Conservation (phyloP, 352 stramenopile genomes). For the Pythium oligandrum region DNA sequence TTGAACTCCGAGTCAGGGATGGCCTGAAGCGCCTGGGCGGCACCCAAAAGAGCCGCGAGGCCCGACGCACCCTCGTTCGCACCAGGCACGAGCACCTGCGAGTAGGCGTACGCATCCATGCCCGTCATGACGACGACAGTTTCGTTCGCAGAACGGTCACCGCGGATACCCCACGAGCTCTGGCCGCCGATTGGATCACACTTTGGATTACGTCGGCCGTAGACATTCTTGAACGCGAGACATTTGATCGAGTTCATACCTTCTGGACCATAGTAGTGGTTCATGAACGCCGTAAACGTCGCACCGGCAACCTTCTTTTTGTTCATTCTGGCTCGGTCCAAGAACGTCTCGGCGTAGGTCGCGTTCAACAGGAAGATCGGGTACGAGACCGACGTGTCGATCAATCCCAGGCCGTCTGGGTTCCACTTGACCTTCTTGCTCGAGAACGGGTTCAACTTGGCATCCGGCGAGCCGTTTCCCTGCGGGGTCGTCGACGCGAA, state of each 20-base stretch:
- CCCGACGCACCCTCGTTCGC: constrained; percentile 73
- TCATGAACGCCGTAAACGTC: constrained; percentile 76
- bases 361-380: constrained; percentile 63
- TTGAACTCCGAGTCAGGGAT: constrained; percentile 57
- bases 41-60: constrained; percentile 69
- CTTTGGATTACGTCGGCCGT: constrained; percentile 50
- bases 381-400: constrained; percentile 42
- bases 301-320: constrained; percentile 28
- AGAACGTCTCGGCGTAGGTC: constrained; percentile 31
- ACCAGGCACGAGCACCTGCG: constrained; percentile 62
- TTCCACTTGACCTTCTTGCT: constrained; percentile 65
- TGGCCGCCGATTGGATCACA: constrained; percentile 80
- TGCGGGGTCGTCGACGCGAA: constrained; percentile 57
- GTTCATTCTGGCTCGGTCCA: constrained; percentile 57
- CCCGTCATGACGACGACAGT: constrained; percentile 67
- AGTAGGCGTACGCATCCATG: constrained; percentile 75
- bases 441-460: constrained; percentile 61
- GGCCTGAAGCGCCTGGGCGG: constrained; percentile 57
- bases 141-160: constrained; percentile 39
- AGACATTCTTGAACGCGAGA: constrained; percentile 73
- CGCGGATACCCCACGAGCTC: constrained; percentile 61
- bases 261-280: constrained; percentile 79
- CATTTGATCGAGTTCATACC: constrained; percentile 72
- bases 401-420: constrained; percentile 37
- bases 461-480: constrained; percentile 52